These are phyloP conservation scores for Rhamnella rubrinervis DNA, from an alignment of 331 rosid genomes.

Conservation along the genomic window DNA sequence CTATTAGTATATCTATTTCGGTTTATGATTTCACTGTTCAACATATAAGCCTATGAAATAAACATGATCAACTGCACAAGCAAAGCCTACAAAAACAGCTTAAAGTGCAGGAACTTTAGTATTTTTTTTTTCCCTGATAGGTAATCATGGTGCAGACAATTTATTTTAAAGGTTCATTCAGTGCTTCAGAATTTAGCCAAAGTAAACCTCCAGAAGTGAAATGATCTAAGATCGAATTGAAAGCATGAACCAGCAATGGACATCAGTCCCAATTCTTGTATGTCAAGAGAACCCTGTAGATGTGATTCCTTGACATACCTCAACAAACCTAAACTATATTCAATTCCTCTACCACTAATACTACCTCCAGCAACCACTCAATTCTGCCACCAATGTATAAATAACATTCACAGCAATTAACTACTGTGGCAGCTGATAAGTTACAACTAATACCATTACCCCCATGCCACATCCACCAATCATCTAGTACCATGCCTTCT, in stretches of 20 bases:
- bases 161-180: background rate
- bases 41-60: background rate
- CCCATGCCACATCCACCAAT: background rate
- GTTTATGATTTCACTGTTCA: background rate
- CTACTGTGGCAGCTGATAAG: background rate
- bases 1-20: background rate
- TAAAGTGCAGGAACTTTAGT: background rate
- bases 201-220: background rate
- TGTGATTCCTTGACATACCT: background rate
- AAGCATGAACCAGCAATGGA: background rate
- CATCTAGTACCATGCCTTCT: background rate
- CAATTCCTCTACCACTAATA: no score
- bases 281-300: background rate
- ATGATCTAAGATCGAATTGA: background rate
- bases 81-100: background rate
- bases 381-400: background rate
- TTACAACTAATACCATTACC: background rate
- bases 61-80: background rate
- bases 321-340: no score
- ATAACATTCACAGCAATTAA: background rate
- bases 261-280: slow-evolving; percentile 3
- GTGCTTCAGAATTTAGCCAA: background rate
- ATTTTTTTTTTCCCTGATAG: background rate
- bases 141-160: slow-evolving; percentile 1
- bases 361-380: background rate